Evolutionary conservation across 116 monocot genomes (phyloP).

Genomic region (Zostera marina): DNA sequence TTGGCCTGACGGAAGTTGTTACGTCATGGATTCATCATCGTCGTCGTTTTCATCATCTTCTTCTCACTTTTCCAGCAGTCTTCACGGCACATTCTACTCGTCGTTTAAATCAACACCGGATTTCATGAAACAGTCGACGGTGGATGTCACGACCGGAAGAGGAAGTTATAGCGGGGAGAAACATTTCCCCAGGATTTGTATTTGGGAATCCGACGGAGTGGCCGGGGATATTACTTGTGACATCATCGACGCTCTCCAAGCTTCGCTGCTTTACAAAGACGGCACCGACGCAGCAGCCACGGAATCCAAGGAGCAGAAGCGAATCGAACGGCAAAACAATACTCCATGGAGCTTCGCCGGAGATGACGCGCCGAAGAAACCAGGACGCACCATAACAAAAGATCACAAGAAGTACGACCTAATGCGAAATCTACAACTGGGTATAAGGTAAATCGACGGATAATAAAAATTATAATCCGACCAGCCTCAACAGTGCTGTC

Average conservation of each 20-base stretch:
- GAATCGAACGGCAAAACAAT: constrained; percentile 1
- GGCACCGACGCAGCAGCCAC: constrained; percentile 9
- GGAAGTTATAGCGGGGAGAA: constrained; percentile 24
- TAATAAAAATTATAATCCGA: too few species aligned
- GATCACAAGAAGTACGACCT: constrained; percentile 86
- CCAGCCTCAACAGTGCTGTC: too few species aligned
- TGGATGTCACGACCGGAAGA: constrained; percentile 17
- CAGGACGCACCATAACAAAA: constrained; percentile 60
- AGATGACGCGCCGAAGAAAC: constrained; percentile 45
- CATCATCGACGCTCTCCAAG: constrained; percentile 64
- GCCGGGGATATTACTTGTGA: constrained; percentile 88
- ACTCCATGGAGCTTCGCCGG: constrained; percentile 28
- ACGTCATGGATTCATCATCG: constrained; percentile 41
- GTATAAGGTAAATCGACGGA: constrained; percentile 57
- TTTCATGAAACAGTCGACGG: constrained; percentile 24
- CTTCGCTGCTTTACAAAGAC: constrained; percentile 48
- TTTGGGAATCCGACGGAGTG: constrained; percentile 84
- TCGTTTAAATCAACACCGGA: not conserved
- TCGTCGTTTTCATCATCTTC: too few species aligned
- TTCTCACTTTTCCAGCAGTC: constrained; percentile 5
- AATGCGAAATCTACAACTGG: constrained; percentile 74
- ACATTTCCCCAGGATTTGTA: constrained; percentile 71
- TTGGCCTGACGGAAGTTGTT: constrained; percentile 82
- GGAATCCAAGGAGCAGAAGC: not conserved
- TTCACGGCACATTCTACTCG: constrained; percentile 65